Conservation (phyloP, 164 flowering plant genomes). For the Akebia trifoliata region DNA sequence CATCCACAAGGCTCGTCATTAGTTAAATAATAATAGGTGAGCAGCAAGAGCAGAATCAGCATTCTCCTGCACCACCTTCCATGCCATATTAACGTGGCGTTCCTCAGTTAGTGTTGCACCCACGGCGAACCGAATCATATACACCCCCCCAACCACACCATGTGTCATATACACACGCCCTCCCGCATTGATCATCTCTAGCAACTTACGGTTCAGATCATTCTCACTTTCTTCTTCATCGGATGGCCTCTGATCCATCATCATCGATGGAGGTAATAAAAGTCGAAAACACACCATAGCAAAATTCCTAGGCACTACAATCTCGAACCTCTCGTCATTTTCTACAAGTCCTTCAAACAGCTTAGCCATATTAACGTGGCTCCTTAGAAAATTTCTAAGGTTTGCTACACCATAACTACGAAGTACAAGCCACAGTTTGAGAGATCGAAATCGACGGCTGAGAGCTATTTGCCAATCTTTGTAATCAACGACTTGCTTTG, state of each 20-base stretch:
- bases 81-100: constrained; percentile 18
- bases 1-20: not conserved
- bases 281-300: constrained; percentile 49
- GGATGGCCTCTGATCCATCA: not conserved
- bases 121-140: constrained; percentile 27
- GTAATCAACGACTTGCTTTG: constrained; percentile 50
- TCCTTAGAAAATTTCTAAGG: constrained; percentile 33
- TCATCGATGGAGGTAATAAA: constrained; percentile 15
- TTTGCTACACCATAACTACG: constrained; percentile 49
- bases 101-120: constrained; percentile 28
- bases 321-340: constrained; percentile 48
- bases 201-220: constrained; percentile 28
- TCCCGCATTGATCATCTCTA: constrained; percentile 37
- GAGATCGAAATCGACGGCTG: constrained; percentile 49
- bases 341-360: constrained; percentile 39
- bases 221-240: constrained; percentile 15
- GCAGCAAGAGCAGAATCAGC: constrained; percentile 12
- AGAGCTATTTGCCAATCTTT: constrained; percentile 68
- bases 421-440: constrained; percentile 63
- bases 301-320: constrained; percentile 49
- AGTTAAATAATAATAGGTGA: not conserved
- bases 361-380: constrained; percentile 50
- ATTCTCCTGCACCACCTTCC: constrained; percentile 28
- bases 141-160: constrained; percentile 23
- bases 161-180: constrained; percentile 46